phyloP scores from a whole-genome alignment of 2,329 filamentous ascomycete genomes.

The Macroventuria anomochaeta region DNA sequence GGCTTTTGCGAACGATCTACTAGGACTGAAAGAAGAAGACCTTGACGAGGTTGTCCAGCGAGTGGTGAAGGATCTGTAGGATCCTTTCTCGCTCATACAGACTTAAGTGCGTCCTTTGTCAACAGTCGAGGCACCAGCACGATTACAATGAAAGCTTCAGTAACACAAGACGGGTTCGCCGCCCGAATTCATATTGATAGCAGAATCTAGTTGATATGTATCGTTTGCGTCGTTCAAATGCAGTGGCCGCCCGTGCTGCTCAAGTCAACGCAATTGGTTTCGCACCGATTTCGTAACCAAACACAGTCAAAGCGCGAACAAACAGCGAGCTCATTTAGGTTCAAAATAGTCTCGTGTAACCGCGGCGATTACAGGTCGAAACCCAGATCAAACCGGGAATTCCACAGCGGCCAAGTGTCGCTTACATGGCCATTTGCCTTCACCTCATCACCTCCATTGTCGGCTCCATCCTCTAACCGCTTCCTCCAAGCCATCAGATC shows the following conservation, averaged over 20 bases:
- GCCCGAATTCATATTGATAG: no score
- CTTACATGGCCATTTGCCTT: neutral
- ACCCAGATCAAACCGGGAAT: slow-evolving; percentile 1
- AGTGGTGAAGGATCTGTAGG: slow-evolving; percentile 29
- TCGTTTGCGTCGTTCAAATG: no score
- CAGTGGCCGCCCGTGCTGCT: no score
- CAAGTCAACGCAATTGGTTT: no score
- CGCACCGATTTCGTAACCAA: no score
- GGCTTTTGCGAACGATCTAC: slow-evolving; percentile 40
- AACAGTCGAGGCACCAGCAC: neutral
- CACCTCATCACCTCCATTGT: neutral
- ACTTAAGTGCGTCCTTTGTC: neutral
- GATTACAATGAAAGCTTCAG: neutral
- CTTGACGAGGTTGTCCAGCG: slow-evolving; percentile 38
- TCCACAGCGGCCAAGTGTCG: slow-evolving; percentile 5
- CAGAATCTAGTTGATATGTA: no score
- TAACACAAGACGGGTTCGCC: no score
- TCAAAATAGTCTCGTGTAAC: no score
- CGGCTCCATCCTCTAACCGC: neutral
- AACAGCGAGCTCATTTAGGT: no score
- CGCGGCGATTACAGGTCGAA: neutral
- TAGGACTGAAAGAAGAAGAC: slow-evolving; percentile 42
- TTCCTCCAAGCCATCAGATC: slow-evolving; percentile 20
- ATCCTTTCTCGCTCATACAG: neutral
- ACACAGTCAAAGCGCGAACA: no score